Conservation (phyloP, 2,329 filamentous ascomycete genomes). For the Pseudogymnoascus sp. region DNA sequence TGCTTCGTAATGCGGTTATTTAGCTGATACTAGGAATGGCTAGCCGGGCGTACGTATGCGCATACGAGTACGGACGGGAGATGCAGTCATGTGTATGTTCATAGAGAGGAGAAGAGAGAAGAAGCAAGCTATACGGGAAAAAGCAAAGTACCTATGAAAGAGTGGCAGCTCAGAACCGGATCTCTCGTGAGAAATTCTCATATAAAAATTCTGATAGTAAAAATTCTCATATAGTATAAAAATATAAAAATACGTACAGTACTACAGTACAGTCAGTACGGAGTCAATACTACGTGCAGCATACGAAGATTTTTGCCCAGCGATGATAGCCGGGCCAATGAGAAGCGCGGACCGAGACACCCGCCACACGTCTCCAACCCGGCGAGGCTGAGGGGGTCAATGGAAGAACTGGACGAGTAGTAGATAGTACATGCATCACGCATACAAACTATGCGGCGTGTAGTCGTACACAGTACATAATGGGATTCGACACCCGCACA, state of each 20-base stretch:
- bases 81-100: background rate
- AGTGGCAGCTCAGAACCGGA: background rate
- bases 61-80: background rate
- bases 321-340: conserved; percentile 4
- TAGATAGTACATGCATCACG: background rate
- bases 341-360: background rate
- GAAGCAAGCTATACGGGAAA: background rate
- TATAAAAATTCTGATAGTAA: background rate
- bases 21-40: background rate
- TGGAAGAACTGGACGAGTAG: background rate
- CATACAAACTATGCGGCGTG: background rate
- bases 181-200: conserved; percentile 1
- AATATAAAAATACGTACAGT: background rate
- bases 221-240: background rate
- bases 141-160: background rate
- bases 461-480: background rate
- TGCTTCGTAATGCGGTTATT: background rate
- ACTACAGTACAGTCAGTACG: background rate
- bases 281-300: background rate
- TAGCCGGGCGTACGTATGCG: background rate
- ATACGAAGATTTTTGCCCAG: background rate
- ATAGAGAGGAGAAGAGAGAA: background rate
- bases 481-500: background rate
- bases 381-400: background rate
- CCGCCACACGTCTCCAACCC: background rate